A percentile compares a stretch with the other conserved stretches of the same genome.
These are phyloP conservation scores for Mucor racemosus DNA, from an alignment of 371 early-diverging fungal genomes.

Conservation along the genomic window DNA sequence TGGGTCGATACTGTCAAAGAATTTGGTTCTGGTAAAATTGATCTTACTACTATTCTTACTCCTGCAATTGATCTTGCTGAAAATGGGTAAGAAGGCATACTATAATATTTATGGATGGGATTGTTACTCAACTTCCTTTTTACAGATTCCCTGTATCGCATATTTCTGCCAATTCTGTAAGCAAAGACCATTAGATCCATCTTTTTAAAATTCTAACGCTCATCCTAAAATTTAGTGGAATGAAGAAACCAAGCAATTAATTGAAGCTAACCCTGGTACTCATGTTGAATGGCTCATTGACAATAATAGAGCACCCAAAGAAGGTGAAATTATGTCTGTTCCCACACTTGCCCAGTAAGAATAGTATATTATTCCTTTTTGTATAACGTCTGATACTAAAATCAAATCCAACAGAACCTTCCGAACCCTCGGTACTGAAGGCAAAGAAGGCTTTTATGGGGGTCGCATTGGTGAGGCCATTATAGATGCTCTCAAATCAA, in stretches of 20 bases:
- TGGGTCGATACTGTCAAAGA: conserved; percentile 72
- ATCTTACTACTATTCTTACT: conserved; percentile 60
- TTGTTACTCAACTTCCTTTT: not conserved
- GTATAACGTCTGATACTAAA: not conserved
- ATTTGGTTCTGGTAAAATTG: conserved; percentile 77
- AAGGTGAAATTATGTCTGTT: conserved; percentile 69
- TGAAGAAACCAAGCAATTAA: conserved; percentile 47
- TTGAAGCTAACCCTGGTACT: conserved; percentile 49
- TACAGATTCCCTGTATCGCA: conserved; percentile 50
- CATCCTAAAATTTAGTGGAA: conserved; percentile 57
- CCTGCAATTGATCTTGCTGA: conserved; percentile 79
- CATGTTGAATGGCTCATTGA: conserved; percentile 60
- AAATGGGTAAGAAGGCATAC: conserved; percentile 55
- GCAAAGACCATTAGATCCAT: not conserved
- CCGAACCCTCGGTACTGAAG: conserved; percentile 62
- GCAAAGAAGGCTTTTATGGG: conserved; percentile 78
- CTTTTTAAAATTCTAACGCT: not conserved
- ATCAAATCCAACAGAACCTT: conserved; percentile 54
- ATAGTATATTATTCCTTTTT: not conserved
- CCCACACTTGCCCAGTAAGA: conserved; percentile 66
- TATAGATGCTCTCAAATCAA: conserved; percentile 58
- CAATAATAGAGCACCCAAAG: conserved; percentile 62
- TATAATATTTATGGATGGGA: not conserved
- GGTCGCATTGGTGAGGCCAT: conserved; percentile 82
- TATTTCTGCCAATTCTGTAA: conserved; percentile 35